Conservation (phyloP, 2,329 filamentous ascomycete species). For the Metarhizium brunneum region DNA sequence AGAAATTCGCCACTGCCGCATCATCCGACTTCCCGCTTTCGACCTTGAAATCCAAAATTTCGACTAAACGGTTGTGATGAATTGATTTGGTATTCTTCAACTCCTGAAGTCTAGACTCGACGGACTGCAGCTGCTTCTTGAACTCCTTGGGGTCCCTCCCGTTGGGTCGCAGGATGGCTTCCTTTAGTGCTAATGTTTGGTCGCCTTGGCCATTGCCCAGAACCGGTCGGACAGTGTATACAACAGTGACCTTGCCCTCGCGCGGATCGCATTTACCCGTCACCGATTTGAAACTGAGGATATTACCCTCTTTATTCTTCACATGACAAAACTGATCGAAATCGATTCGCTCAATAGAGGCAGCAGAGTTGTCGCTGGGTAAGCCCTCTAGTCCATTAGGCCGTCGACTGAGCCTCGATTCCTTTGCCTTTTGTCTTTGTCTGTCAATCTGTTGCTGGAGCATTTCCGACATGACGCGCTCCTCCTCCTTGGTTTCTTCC, state of each 20-base stretch:
- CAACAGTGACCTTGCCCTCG: conserved; percentile 55
- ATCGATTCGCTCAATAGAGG: conserved; percentile 32
- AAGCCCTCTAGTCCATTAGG: conserved; percentile 25
- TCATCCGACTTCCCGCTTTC: conserved; percentile 39
- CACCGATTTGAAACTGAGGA: conserved; percentile 60
- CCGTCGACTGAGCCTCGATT: conserved; percentile 53
- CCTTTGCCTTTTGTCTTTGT: conserved; percentile 54
- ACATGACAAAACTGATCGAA: conserved; percentile 61
- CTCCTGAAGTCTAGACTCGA: conserved; percentile 68
- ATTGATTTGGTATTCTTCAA: conserved; percentile 66
- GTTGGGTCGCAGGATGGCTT: conserved; percentile 50
- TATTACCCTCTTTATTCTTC: conserved; percentile 53
- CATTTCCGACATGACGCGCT: conserved; percentile 60
- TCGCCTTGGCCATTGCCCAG: conserved; percentile 43
- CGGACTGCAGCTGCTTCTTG: conserved; percentile 65
- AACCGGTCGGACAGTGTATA: conserved; percentile 65
- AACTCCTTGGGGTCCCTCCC: conserved; percentile 52
- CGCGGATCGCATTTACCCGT: conserved; percentile 58
- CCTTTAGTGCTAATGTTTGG: conserved; percentile 65
- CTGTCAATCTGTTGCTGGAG: conserved; percentile 63
- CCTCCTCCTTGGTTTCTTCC: conserved; percentile 56
- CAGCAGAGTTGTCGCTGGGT: conserved; percentile 17
- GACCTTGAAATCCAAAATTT: conserved; percentile 77
- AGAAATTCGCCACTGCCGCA: conserved; percentile 31
- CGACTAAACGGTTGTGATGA: conserved; percentile 66